phyloP scores from a whole-genome alignment of 192 early-diverging fungal genomes.

The Podila verticillata region DNA sequence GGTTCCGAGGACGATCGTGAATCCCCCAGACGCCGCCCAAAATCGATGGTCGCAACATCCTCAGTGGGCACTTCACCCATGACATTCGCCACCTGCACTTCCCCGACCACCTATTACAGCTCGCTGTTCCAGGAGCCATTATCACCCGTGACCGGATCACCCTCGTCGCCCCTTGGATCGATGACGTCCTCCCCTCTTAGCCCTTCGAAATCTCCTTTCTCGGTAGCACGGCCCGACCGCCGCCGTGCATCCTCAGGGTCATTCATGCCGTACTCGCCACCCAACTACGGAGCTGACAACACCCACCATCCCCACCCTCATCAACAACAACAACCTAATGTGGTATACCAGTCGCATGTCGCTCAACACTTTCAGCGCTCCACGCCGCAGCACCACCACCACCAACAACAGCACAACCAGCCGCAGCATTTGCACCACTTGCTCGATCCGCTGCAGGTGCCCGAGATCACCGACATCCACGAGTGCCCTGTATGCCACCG shows the following conservation, averaged over 20 bases:
- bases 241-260: not conserved
- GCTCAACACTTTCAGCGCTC: slow-evolving; percentile 2
- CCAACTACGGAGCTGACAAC: not conserved
- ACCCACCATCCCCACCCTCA: not conserved
- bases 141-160: not conserved
- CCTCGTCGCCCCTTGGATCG: not conserved
- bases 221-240: not conserved
- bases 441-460: slow-evolving; percentile 29
- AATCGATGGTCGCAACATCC: not conserved
- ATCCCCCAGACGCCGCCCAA: too few relatives aligned
- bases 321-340: slow-evolving; percentile 3
- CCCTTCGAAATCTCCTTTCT: slow-evolving; percentile 1
- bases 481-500: slow-evolving; percentile 44
- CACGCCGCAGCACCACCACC: slow-evolving; percentile 6
- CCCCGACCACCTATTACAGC: too few relatives aligned
- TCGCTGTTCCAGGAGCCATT: not conserved
- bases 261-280: slow-evolving; percentile 2
- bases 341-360: not conserved
- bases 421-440: slow-evolving; percentile 36
- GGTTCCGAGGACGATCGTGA: too few relatives aligned
- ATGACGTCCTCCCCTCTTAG: not conserved
- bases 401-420: slow-evolving; percentile 18
- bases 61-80: not conserved
- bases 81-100: too few relatives aligned
- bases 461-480: slow-evolving; percentile 43